phyloP scores from a whole-genome alignment of 306 rosid genomes.

The Crotalaria pallida region DNA sequence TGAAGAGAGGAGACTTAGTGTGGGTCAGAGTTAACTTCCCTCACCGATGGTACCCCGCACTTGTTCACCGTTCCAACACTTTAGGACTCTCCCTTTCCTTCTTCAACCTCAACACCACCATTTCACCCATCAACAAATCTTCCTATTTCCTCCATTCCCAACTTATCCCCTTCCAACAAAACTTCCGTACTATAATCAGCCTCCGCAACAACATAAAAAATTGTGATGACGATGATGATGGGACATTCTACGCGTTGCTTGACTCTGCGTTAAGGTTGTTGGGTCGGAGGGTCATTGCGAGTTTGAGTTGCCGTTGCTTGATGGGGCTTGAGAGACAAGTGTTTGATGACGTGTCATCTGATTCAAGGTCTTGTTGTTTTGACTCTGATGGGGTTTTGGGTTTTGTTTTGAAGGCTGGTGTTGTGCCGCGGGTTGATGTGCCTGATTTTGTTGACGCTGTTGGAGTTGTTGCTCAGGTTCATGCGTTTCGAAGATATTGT shows the following conservation, averaged over 20 bases:
- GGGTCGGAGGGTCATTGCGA: constrained; percentile 13
- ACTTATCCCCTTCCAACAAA: constrained; percentile 17
- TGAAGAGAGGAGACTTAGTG: constrained; percentile 30
- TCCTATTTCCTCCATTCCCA: constrained; percentile 15
- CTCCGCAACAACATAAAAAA: not conserved
- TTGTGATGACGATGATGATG: not conserved
- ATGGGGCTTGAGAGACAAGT: not conserved
- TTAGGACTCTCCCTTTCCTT: constrained; percentile 32
- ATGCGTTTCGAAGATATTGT: constrained; percentile 31
- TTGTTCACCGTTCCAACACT: constrained; percentile 9
- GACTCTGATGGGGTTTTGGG: constrained; percentile 18
- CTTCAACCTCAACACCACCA: constrained; percentile 1
- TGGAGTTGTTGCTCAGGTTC: constrained; percentile 23
- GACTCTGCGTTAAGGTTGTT: constrained; percentile 24
- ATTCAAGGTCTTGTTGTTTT: not conserved
- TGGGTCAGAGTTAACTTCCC: constrained; percentile 23
- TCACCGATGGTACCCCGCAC: constrained; percentile 21
- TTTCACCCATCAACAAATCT: too few relatives aligned
- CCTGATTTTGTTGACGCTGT: constrained; percentile 22
- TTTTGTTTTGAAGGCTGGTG: constrained; percentile 28
- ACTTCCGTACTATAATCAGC: not conserved
- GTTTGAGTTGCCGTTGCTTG: constrained; percentile 20
- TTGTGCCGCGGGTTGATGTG: constrained; percentile 27
- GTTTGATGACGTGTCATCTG: too few relatives aligned
- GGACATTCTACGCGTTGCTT: not conserved